These are phyloP conservation scores for Leavenworthia alabamica DNA, from an alignment of 345 rosid species.

Conservation along the genomic window DNA sequence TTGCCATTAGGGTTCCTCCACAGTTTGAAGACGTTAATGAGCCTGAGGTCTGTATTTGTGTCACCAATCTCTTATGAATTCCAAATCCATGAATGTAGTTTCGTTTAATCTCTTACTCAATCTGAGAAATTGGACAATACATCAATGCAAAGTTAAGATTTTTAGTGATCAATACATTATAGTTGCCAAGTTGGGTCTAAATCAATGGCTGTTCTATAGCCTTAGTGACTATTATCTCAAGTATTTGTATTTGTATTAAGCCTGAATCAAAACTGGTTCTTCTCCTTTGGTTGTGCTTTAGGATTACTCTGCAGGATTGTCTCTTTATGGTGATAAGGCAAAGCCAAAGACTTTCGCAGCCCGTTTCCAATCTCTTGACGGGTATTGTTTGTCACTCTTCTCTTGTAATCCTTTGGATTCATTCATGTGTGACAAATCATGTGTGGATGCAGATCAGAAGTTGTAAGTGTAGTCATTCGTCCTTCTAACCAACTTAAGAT, in stretches of 20 bases:
- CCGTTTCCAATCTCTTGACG: constrained; percentile 76
- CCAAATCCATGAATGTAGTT: background rate
- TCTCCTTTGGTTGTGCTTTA: too few relatives aligned
- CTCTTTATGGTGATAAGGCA: constrained; percentile 90
- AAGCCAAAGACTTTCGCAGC: constrained; percentile 80
- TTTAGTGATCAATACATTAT: too few relatives aligned
- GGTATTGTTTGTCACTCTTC: constrained; percentile 41
- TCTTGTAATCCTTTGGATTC: background rate
- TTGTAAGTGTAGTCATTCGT: constrained; percentile 64
- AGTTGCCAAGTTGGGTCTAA: too few relatives aligned
- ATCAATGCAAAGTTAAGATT: too few relatives aligned
- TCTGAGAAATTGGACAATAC: background rate
- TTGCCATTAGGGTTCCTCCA: constrained; percentile 84
- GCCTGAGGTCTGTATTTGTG: constrained; percentile 56
- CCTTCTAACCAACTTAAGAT: constrained; percentile 84
- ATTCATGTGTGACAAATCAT: background rate
- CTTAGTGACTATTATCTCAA: too few relatives aligned
- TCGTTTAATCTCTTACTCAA: background rate
- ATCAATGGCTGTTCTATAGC: too few relatives aligned
- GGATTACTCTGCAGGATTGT: constrained; percentile 80
- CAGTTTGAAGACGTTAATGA: constrained; percentile 72
- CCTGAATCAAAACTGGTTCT: too few relatives aligned
- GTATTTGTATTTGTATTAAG: too few relatives aligned
- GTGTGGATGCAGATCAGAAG: constrained; percentile 60
- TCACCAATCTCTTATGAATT: background rate